These are phyloP conservation scores for Neurospora tetraspora DNA, from an alignment of 495 filamentous ascomycete genomes.

Conservation along the genomic window DNA sequence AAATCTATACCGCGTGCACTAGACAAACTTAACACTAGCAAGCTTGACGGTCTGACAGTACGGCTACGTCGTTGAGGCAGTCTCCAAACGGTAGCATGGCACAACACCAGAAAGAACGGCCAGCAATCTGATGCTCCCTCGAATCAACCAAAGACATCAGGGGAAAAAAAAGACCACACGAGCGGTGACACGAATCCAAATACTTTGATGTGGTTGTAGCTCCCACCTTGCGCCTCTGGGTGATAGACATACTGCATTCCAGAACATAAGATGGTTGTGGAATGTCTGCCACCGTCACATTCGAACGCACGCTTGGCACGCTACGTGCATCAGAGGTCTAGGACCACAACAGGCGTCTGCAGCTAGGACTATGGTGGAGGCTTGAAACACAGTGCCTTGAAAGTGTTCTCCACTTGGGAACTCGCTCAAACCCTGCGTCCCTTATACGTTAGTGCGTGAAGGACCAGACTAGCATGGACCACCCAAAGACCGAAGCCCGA, in stretches of 20 bases:
- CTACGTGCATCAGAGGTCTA: neutral
- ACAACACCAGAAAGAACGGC: neutral
- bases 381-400: neutral
- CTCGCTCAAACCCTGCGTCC: neutral
- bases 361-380: neutral
- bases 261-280: neutral
- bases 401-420: neutral
- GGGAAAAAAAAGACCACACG: neutral
- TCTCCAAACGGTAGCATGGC: neutral
- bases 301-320: neutral
- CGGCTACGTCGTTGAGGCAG: neutral
- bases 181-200: neutral
- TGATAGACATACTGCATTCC: neutral
- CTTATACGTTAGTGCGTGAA: neutral
- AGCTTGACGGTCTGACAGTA: neutral
- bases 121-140: neutral
- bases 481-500: neutral
- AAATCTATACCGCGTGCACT: neutral
- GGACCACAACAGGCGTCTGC: neutral
- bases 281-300: neutral
- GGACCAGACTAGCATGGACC: neutral
- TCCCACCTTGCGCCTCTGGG: neutral
- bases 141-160: neutral
- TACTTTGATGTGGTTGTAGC: neutral
- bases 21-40: neutral